phyloP scores from a whole-genome alignment of 1,139 yeast species.

The Casaregolazyma suthepensis region DNA sequence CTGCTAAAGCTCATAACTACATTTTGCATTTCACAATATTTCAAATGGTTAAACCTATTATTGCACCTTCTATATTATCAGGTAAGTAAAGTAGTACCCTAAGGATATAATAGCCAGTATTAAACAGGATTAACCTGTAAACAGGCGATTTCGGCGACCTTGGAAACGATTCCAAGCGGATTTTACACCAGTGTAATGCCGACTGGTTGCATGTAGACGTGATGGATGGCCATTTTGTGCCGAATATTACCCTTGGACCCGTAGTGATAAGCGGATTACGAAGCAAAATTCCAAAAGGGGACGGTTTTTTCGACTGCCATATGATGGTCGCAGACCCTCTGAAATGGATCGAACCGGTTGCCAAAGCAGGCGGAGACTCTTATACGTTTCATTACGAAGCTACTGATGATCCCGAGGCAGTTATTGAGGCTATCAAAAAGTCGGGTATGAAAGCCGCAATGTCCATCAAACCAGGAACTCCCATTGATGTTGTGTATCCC shows the following conservation, averaged over 20 bases:
- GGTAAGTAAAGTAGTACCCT: slow-evolving; percentile 34
- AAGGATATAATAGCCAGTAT: neutral
- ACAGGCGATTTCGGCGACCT: slow-evolving; percentile 69
- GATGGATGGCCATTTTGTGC: slow-evolving; percentile 98
- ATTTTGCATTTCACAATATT: neutral
- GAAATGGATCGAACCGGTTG: slow-evolving; percentile 91
- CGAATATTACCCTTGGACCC: slow-evolving; percentile 90
- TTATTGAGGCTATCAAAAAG: slow-evolving; percentile 67
- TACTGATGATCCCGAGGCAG: slow-evolving; percentile 67
- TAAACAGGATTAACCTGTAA: neutral
- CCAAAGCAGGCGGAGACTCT: slow-evolving; percentile 92
- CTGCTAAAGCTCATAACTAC: neutral
- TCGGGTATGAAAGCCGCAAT: slow-evolving; percentile 92
- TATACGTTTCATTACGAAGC: slow-evolving; percentile 97
- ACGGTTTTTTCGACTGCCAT: slow-evolving; percentile 92
- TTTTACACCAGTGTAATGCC: slow-evolving; percentile 65
- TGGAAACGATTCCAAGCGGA: slow-evolving; percentile 79
- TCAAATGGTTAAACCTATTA: slow-evolving; percentile 46
- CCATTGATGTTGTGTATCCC: slow-evolving; percentile 76
- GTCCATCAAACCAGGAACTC: slow-evolving; percentile 91
- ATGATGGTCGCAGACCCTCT: slow-evolving; percentile 98
- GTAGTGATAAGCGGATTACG: slow-evolving; percentile 81
- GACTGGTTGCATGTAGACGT: slow-evolving; percentile 98
- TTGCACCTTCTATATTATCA: slow-evolving; percentile 97
- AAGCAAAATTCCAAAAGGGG: slow-evolving; percentile 61